Conservation (phyloP, 2,329 filamentous ascomycete genomes). For the Fusarium temperatum region DNA sequence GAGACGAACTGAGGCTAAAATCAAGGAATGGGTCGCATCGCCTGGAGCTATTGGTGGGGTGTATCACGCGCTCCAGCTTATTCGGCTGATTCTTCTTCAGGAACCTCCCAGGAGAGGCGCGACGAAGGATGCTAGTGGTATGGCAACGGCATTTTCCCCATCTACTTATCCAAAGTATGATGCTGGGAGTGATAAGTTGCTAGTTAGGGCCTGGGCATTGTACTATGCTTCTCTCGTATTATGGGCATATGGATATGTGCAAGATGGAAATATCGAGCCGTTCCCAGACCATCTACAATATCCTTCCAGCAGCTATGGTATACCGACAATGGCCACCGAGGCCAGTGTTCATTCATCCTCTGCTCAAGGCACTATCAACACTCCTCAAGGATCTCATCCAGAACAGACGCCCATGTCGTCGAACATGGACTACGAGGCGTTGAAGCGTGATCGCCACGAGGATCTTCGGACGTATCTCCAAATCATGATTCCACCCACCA, state of each 20-base stretch:
- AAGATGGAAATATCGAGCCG: slow-evolving; percentile 41
- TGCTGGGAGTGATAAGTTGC: slow-evolving; percentile 37
- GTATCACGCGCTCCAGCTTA: slow-evolving; percentile 41
- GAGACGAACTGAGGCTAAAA: slow-evolving; percentile 42
- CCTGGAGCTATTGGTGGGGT: slow-evolving; percentile 42
- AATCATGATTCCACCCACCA: slow-evolving; percentile 42
- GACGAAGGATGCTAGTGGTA: slow-evolving; percentile 16
- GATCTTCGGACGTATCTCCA: slow-evolving; percentile 42
- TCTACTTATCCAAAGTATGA: slow-evolving; percentile 38
- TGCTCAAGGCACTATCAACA: slow-evolving; percentile 19
- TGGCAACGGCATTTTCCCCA: slow-evolving; percentile 25
- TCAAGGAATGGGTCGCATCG: slow-evolving; percentile 43
- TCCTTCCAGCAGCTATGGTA: slow-evolving; percentile 20
- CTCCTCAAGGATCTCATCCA: slow-evolving; percentile 27
- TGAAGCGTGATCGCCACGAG: slow-evolving; percentile 38
- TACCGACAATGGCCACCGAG: slow-evolving; percentile 20
- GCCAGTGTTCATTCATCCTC: slow-evolving; percentile 35
- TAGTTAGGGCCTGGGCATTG: slow-evolving; percentile 40
- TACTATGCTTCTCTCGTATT: slow-evolving; percentile 42
- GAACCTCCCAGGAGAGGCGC: slow-evolving; percentile 28
- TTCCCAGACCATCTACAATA: slow-evolving; percentile 42
- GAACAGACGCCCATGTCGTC: slow-evolving; percentile 28
- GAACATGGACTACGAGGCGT: slow-evolving; percentile 31
- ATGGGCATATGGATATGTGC: slow-evolving; percentile 42
- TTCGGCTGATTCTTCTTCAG: slow-evolving; percentile 39